Evolutionary conservation across 805 yeast genomes (phyloP), one percentile per base, ranked within the genome.

Genomic region (Kluyveromyces siamensis): DNA sequence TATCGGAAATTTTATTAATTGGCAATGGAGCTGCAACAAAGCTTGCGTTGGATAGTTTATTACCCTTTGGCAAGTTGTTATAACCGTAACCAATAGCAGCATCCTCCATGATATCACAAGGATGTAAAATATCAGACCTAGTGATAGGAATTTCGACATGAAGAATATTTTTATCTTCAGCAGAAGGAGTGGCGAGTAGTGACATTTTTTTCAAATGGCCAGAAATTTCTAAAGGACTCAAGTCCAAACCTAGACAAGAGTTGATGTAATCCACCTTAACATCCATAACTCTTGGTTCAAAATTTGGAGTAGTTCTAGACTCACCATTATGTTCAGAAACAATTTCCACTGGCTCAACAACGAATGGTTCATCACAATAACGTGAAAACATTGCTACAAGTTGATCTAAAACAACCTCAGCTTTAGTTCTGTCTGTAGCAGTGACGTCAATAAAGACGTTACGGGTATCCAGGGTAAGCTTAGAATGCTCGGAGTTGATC

Each of bases 51-150:
- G 87, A 76, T 55, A 88, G 77, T 62, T 93, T 87, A 55, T 78
- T 78, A 46, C 93, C 81, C 70, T 83, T 87, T 54, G 77, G 78
- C 62, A 93, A 76, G 65, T 87, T 88, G 71, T 90, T 85, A 75
- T 84, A 93, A 50, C 99, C 99, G 65, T 88, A 93, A 30, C 88
- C 95, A 63, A 93, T 84, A 44, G 96, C 99, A 44, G 91, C 96
- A 68, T 93, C 99, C 70, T 93, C 99, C 95, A 93, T 87, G 56
- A 93, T 83, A 70, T 93, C 99, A 76, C 98, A 91, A 66, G 88
- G 95, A 69, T 93, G 99, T 61, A 93, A 75, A 53, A 93, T 79
- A 69, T 93, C 99, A 10, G 98, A 83, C 74, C 99, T 85, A 37
- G 99, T 93, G 61, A 87, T 83, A 54, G 99, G 99, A 51, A 93